phyloP scores from a whole-genome alignment of 116 monocot genomes.

The Papilionanthe hybrid region DNA sequence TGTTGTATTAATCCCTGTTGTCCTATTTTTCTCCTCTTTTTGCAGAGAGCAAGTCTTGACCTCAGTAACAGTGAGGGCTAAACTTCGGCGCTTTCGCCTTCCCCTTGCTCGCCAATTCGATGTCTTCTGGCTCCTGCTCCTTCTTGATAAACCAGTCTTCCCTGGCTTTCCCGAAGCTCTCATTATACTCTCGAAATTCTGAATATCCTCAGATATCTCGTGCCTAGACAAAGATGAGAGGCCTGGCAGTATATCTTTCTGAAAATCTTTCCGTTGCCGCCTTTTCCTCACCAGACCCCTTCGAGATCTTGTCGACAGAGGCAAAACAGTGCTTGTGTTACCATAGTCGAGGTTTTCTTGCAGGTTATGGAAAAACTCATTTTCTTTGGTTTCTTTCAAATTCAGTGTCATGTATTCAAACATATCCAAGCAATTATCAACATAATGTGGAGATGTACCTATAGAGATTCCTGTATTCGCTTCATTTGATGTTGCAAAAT shows the following conservation, averaged over 20 bases:
- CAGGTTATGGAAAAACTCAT: slow-evolving; percentile 18
- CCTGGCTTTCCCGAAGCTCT: slow-evolving; percentile 14
- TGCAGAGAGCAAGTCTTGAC: too few species aligned
- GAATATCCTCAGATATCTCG: slow-evolving; percentile 36
- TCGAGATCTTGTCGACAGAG: background rate
- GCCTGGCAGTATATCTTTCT: slow-evolving; percentile 33
- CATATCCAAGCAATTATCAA: slow-evolving; percentile 33
- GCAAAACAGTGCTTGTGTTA: slow-evolving; percentile 4
- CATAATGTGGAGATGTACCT: too few species aligned
- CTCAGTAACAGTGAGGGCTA: too few species aligned
- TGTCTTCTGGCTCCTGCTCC: too few species aligned
- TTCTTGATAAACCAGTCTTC: background rate
- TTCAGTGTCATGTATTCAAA: slow-evolving; percentile 58
- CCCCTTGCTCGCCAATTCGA: too few species aligned
- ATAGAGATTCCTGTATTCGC: too few species aligned
- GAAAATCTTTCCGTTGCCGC: slow-evolving; percentile 27
- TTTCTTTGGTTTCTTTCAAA: slow-evolving; percentile 37
- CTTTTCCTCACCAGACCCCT: slow-evolving; percentile 22
- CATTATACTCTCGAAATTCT: slow-evolving; percentile 21
- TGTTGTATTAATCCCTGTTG: too few species aligned
- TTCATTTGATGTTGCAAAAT: too few species aligned
- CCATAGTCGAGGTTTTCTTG: slow-evolving; percentile 16
- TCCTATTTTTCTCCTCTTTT: too few species aligned
- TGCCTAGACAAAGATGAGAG: slow-evolving; percentile 27
- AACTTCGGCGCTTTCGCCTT: too few species aligned